Evolutionary conservation across 305 asterid species (phyloP).

Genomic region (Lippia alba): DNA sequence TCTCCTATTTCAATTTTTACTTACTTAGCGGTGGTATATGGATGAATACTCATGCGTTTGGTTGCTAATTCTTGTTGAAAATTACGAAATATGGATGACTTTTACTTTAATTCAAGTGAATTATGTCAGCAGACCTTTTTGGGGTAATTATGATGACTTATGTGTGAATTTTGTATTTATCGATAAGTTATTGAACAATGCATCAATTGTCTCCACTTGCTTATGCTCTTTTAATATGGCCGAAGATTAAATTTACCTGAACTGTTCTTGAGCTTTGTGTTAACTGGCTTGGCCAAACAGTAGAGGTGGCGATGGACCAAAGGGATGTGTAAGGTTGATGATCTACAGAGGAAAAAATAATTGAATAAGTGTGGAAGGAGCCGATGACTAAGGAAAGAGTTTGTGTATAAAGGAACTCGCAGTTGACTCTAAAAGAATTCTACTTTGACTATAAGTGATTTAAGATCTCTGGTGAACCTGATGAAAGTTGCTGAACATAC

Average conservation of each 20-base stretch:
- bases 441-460: slow-evolving; percentile 24
- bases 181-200: slow-evolving; percentile 5
- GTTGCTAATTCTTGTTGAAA: slow-evolving; percentile 15
- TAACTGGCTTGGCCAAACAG: slow-evolving; percentile 17
- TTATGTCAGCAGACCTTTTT: neutral
- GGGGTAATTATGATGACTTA: neutral
- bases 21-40: neutral
- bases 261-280: slow-evolving; percentile 14
- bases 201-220: slow-evolving; percentile 20
- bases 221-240: slow-evolving; percentile 10
- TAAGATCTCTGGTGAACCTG: slow-evolving; percentile 14
- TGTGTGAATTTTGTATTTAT: slow-evolving; percentile 7
- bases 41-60: slow-evolving; percentile 11
- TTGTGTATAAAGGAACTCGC: slow-evolving; percentile 5
- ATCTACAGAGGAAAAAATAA: slow-evolving; percentile 11
- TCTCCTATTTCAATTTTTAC: slow-evolving; percentile 7
- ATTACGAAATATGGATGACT: neutral
- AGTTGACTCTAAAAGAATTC: slow-evolving; percentile 9
- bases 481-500: slow-evolving; percentile 37
- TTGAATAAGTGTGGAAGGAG: slow-evolving; percentile 17
- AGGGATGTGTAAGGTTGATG: slow-evolving; percentile 3
- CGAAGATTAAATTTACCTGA: slow-evolving; percentile 10
- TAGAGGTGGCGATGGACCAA: neutral
- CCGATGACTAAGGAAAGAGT: neutral
- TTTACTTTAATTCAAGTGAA: neutral